phyloP scores from a whole-genome alignment of 2,329 filamentous ascomycete species.

The Davidsoniella australis region DNA sequence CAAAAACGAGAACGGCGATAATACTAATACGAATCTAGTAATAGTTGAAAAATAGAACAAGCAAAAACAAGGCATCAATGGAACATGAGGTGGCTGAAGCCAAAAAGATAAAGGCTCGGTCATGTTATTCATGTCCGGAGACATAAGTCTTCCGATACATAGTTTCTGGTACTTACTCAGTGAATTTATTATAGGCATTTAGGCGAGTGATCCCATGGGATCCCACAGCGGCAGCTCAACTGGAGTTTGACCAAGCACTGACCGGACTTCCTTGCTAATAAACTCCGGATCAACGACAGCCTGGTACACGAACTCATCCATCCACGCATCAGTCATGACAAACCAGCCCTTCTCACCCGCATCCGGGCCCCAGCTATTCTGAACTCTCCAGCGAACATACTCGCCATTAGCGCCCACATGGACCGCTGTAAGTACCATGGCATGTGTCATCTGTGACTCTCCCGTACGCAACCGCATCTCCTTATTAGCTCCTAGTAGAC shows the following conservation, averaged over 20 bases:
- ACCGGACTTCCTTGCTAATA: constrained; percentile 45
- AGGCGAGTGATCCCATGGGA: constrained; percentile 61
- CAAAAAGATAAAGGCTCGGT: no score
- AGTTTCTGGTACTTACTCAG: no score
- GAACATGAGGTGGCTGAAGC: no score
- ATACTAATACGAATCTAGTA: constrained; percentile 17
- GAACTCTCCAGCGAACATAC: constrained; percentile 64
- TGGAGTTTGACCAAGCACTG: constrained; percentile 54
- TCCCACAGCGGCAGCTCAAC: constrained; percentile 63
- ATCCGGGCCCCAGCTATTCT: constrained; percentile 65
- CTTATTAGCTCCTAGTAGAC: constrained; percentile 57
- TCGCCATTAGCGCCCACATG: constrained; percentile 51
- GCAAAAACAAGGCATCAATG: no score
- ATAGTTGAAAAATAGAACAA: background rate
- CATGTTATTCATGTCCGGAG: no score
- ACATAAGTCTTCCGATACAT: no score
- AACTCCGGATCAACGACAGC: constrained; percentile 64
- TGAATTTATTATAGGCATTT: constrained; percentile 6
- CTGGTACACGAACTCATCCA: constrained; percentile 72
- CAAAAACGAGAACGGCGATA: constrained; percentile 25
- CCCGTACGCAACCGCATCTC: constrained; percentile 55
- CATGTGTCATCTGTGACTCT: constrained; percentile 76
- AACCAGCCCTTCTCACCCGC: constrained; percentile 69
- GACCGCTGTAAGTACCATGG: constrained; percentile 79
- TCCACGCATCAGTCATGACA: constrained; percentile 71